These are phyloP conservation scores for Calamus simplicifolius DNA, from an alignment of 176 grass and related monocot genomes.

Conservation along the genomic window DNA sequence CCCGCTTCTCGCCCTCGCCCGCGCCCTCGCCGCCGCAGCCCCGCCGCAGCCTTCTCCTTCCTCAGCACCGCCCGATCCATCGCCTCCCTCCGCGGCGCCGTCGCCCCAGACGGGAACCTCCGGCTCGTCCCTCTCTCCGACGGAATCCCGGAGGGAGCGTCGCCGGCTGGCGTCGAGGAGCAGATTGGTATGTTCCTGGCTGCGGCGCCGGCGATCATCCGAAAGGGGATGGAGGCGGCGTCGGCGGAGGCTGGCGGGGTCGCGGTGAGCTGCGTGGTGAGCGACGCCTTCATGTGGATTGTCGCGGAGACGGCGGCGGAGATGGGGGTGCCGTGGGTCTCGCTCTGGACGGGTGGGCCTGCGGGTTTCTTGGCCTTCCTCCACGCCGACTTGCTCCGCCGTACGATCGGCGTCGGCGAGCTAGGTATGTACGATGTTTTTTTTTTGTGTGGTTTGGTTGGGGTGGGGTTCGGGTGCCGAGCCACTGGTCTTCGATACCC, in stretches of 20 bases:
- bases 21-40: conserved; percentile 5
- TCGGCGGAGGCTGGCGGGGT: not conserved
- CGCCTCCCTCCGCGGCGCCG: not conserved
- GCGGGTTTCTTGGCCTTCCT: conserved; percentile 2
- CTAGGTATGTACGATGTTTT: not conserved
- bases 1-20: conserved; percentile 15
- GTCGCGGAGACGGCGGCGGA: not conserved
- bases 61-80: conserved; percentile 16
- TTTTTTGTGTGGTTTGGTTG: too few species aligned
- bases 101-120: not conserved
- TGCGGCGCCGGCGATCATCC: not conserved
- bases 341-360: conserved; percentile 16
- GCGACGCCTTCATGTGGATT: conserved; percentile 27
- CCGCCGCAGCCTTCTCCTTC: conserved; percentile 16
- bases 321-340: conserved; percentile 6
- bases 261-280: conserved; percentile 16
- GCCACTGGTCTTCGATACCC: too few species aligned
- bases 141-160: not conserved
- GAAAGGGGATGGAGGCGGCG: conserved; percentile 9
- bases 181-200: conserved; percentile 22
- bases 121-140: conserved; percentile 16
- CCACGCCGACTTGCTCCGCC: conserved; percentile 21
- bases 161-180: not conserved
- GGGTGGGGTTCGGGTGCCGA: too few species aligned
- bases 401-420: conserved; percentile 14